A percentile compares a stretch with the other conserved stretches of the same genome.
phyloP scores from a whole-genome alignment of 1,139 yeast genomes.

The Debaryomyces fabryi region DNA sequence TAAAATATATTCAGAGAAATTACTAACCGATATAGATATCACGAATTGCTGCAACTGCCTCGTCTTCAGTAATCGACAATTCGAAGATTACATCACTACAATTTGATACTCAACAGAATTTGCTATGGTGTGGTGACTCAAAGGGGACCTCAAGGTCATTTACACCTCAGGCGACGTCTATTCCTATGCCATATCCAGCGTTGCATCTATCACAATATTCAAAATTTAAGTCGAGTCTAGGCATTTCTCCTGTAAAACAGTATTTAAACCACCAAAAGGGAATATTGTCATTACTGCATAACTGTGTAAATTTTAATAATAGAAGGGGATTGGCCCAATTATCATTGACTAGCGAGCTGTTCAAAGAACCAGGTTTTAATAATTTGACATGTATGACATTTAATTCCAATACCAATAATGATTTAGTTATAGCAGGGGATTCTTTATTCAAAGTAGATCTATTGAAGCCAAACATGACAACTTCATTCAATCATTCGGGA shows the following conservation, averaged over 20 bases:
- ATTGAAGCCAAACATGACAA: conserved; percentile 46
- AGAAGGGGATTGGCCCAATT: conserved; percentile 57
- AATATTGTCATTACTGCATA: conserved; percentile 56
- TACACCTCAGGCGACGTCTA: conserved; percentile 24
- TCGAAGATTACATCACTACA: conserved; percentile 35
- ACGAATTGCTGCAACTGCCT: conserved; percentile 30
- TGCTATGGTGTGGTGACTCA: conserved; percentile 86
- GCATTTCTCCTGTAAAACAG: conserved; percentile 48
- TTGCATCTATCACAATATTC: conserved; percentile 49
- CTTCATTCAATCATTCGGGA: conserved; percentile 33
- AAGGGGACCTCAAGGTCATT: conserved; percentile 38
- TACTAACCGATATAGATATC: conserved; percentile 23
- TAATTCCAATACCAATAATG: conserved; percentile 37
- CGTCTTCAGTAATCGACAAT: conserved; percentile 14
- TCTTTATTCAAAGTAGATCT: conserved; percentile 62
- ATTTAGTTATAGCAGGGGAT: conserved; percentile 38
- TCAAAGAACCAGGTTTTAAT: conserved; percentile 26
- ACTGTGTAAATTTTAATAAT: conserved; percentile 55
- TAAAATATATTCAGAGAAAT: background rate
- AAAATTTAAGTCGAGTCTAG: conserved; percentile 48
- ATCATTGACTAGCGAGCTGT: conserved; percentile 31
- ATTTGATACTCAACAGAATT: conserved; percentile 73
- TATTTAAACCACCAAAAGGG: conserved; percentile 59
- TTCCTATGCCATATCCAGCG: conserved; percentile 26
- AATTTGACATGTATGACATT: conserved; percentile 41